phyloP scores from a whole-genome alignment of 495 filamentous ascomycete genomes.

The Platismatia glauca region DNA sequence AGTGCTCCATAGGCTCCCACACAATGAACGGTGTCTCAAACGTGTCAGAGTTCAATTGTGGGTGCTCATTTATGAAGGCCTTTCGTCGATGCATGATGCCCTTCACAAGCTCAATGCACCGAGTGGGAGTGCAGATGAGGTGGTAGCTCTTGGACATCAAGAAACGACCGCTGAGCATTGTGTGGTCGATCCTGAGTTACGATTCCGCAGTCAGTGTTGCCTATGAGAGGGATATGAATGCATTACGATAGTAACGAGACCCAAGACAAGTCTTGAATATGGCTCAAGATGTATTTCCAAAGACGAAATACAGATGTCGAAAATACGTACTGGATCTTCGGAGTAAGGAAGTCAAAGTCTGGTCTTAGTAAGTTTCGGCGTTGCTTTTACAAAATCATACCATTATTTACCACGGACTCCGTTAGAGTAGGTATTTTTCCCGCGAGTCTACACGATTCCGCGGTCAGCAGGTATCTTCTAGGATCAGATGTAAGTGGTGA shows the following conservation, averaged over 20 bases:
- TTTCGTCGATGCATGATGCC: conserved; percentile 47
- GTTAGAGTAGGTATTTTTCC: conserved; percentile 76
- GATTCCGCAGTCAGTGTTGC: background rate
- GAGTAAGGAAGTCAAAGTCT: conserved; percentile 81
- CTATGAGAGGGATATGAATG: background rate
- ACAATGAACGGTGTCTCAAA: conserved; percentile 58
- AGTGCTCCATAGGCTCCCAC: conserved; percentile 92
- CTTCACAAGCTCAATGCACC: conserved; percentile 66
- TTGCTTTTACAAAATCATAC: background rate
- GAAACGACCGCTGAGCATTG: conserved; percentile 47
- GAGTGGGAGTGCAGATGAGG: conserved; percentile 69
- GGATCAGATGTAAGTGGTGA: too few relatives aligned
- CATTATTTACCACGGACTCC: conserved; percentile 44
- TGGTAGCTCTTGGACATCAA: conserved; percentile 72
- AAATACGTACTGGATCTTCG: conserved; percentile 53
- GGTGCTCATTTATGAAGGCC: conserved; percentile 20
- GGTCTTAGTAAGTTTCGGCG: conserved; percentile 31
- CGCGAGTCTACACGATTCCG: too few relatives aligned
- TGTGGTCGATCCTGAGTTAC: conserved; percentile 41
- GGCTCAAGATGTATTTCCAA: background rate
- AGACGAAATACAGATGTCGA: background rate
- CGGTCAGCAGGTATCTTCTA: too few relatives aligned
- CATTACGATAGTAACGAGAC: background rate
- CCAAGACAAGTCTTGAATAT: background rate
- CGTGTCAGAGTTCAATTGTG: background rate